A percentile compares a stretch with the other conserved stretches of the same genome.
These are phyloP conservation scores for Litchi chinensis DNA, from an alignment of 345 rosid species.

Conservation along the genomic window DNA sequence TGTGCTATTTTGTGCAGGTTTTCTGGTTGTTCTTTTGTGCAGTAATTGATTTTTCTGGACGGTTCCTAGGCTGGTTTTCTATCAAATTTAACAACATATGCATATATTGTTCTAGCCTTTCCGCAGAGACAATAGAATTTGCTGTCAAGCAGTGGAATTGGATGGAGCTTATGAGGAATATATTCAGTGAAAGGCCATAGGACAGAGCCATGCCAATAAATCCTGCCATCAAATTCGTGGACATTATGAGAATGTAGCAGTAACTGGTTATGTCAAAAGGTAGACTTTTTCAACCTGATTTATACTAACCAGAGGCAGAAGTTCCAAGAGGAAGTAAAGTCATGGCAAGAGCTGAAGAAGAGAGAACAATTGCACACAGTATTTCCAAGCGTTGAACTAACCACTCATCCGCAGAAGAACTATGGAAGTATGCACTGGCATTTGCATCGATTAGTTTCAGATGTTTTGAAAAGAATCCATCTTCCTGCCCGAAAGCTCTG, in stretches of 20 bases:
- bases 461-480: constrained; percentile 47
- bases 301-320: constrained; percentile 45
- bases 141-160: constrained; percentile 49
- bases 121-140: constrained; percentile 47
- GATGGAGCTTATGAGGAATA: constrained; percentile 45
- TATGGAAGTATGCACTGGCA: constrained; percentile 55
- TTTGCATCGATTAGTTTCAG: constrained; percentile 48
- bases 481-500: constrained; percentile 59
- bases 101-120: constrained; percentile 68
- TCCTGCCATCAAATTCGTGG: constrained; percentile 28
- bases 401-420: constrained; percentile 61
- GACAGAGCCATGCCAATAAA: constrained; percentile 64
- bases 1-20: no score
- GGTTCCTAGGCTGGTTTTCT: no score
- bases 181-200: constrained; percentile 58
- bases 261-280: not conserved
- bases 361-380: constrained; percentile 51
- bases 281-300: no score
- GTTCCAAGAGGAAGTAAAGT: constrained; percentile 49
- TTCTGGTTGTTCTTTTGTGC: no score
- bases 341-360: constrained; percentile 56
- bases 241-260: not conserved
- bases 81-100: no score
- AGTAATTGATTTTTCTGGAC: no score
- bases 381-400: constrained; percentile 59